Percentiles rank a stretch among this genome's conserved stretches.
phyloP scores from a whole-genome alignment of 495 filamentous ascomycete genomes.

The Xanthoparmelia taractica region DNA sequence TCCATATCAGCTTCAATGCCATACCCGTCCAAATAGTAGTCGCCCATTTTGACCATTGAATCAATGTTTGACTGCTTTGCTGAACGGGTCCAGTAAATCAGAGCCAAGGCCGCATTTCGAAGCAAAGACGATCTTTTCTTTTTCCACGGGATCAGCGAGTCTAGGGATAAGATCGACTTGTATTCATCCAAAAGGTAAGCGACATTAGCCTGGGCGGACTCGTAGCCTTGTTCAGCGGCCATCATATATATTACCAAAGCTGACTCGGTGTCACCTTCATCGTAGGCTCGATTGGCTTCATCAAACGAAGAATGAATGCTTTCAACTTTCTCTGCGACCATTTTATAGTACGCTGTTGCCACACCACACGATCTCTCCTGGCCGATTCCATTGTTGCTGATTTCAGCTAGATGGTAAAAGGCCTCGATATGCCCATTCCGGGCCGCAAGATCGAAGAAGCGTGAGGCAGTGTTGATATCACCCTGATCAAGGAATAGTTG shows the following conservation, averaged over 20 bases:
- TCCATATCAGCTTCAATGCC: constrained; percentile 68
- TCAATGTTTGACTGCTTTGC: constrained; percentile 91
- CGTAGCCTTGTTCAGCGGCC: constrained; percentile 94
- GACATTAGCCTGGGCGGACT: constrained; percentile 87
- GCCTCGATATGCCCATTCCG: constrained; percentile 85
- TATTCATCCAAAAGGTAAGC: constrained; percentile 83
- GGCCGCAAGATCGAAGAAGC: constrained; percentile 89
- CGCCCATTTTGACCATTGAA: constrained; percentile 93
- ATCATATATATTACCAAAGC: constrained; percentile 81
- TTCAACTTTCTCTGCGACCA: constrained; percentile 85
- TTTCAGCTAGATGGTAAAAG: constrained; percentile 90
- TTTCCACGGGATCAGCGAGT: constrained; percentile 40
- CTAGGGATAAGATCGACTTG: constrained; percentile 53
- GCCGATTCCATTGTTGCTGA: constrained; percentile 73
- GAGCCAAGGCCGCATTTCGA: constrained; percentile 64
- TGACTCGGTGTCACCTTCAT: constrained; percentile 74
- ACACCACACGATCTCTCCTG: constrained; percentile 71
- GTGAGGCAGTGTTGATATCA: constrained; percentile 61
- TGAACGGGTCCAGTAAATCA: constrained; percentile 95
- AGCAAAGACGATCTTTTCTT: constrained; percentile 45
- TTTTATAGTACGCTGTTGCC: constrained; percentile 88
- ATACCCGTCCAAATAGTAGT: constrained; percentile 81
- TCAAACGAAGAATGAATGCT: constrained; percentile 72
- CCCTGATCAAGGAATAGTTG: constrained; percentile 87
- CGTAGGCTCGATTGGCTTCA: constrained; percentile 80